Conservation (phyloP, 2,329 filamentous ascomycete genomes). For the Fusarium nelsonii region DNA sequence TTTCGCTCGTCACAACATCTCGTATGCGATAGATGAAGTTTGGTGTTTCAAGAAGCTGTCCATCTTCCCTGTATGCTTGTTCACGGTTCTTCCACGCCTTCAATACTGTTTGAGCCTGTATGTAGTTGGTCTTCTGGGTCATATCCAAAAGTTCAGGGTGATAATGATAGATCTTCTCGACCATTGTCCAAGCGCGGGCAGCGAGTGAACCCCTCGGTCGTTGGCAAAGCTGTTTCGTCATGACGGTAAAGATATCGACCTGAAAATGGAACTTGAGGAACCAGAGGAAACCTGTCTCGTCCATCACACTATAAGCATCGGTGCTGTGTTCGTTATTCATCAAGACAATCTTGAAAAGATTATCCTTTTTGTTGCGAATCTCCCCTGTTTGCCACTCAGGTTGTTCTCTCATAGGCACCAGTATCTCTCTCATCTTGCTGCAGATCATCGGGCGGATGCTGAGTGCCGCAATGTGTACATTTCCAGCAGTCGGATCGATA, state of each 20-base stretch:
- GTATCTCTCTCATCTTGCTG: conserved; percentile 62
- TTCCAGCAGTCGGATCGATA: conserved; percentile 65
- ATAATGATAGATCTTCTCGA: conserved; percentile 61
- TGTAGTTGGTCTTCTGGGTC: conserved; percentile 58
- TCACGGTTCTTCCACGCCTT: conserved; percentile 67
- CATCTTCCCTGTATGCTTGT: conserved; percentile 54
- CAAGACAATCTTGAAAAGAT: conserved; percentile 67
- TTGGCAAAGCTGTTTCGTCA: conserved; percentile 66
- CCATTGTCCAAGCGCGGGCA: conserved; percentile 65
- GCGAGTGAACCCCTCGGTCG: conserved; percentile 63
- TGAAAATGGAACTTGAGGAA: conserved; percentile 68
- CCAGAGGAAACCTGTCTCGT: conserved; percentile 66
- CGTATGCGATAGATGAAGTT: conserved; percentile 61
- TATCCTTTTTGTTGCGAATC: conserved; percentile 63
- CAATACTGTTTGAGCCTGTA: conserved; percentile 62
- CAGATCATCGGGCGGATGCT: conserved; percentile 61
- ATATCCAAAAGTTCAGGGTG: conserved; percentile 66
- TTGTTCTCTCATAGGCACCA: conserved; percentile 61
- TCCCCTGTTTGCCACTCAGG: conserved; percentile 63
- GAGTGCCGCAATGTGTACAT: conserved; percentile 64
- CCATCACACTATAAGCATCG: conserved; percentile 58
- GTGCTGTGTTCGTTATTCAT: conserved; percentile 62
- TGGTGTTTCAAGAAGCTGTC: conserved; percentile 57
- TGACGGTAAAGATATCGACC: conserved; percentile 66
- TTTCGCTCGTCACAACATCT: conserved; percentile 56